These are phyloP conservation scores for Hyaloraphidium curvatum DNA, from an alignment of 192 early-diverging fungal genomes.

Conservation along the genomic window DNA sequence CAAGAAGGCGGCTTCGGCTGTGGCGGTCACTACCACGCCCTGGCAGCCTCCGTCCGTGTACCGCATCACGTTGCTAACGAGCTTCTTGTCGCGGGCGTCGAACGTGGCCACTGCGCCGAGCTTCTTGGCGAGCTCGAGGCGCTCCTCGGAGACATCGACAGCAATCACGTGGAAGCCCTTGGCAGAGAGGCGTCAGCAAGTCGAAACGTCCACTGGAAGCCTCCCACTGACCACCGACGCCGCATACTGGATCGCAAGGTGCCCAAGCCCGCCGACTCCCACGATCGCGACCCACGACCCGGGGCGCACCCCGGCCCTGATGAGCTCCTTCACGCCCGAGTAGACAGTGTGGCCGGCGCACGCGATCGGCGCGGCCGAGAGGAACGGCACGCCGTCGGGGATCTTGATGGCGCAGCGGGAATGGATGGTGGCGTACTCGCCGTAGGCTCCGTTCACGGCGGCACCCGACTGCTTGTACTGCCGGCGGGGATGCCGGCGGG, in stretches of 20 bases:
- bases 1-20: background rate
- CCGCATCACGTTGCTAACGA: background rate
- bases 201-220: too few species aligned
- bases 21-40: background rate
- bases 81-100: background rate
- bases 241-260: conserved; percentile 2
- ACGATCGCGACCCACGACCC: background rate
- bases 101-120: background rate
- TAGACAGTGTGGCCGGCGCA: conserved; percentile 2
- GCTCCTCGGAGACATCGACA: background rate
- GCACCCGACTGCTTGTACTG: background rate
- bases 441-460: background rate
- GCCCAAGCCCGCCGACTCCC: background rate
- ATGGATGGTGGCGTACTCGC: background rate
- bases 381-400: background rate
- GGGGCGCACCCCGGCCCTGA: background rate
- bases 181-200: background rate
- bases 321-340: background rate
- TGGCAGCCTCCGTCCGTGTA: background rate
- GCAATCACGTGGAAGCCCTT: background rate
- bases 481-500: background rate
- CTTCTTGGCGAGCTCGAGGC: background rate
- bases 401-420: background rate
- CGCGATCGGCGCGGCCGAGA: background rate
- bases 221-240: too few species aligned